Evolutionary conservation across 306 rosid species (phyloP).

Genomic region (Luffa aegyptiaca): DNA sequence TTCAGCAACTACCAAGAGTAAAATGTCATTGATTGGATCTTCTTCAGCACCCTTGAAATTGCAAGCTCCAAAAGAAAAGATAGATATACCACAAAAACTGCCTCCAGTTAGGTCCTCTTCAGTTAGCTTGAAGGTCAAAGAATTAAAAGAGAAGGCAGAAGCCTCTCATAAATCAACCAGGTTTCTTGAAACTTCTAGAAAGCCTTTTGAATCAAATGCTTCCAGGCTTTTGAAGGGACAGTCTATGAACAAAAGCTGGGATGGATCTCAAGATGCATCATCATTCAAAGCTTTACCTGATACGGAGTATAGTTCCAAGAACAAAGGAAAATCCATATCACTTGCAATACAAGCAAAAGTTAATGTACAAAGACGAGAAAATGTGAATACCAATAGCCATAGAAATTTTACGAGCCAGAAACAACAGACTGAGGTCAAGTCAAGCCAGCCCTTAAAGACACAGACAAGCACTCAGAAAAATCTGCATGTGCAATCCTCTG

Average conservation of each 20-base stretch:
- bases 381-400: constrained; percentile 40
- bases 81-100: constrained; percentile 50
- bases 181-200: constrained; percentile 43
- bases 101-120: constrained; percentile 46
- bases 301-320: constrained; percentile 31
- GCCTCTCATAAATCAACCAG: constrained; percentile 37
- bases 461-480: constrained; percentile 38
- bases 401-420: constrained; percentile 41
- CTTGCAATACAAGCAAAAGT: constrained; percentile 98
- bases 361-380: constrained; percentile 87
- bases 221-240: constrained; percentile 74
- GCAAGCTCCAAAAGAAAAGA: constrained; percentile 65
- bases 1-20: constrained; percentile 38
- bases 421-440: constrained; percentile 48
- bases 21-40: constrained; percentile 38
- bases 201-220: constrained; percentile 61
- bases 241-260: constrained; percentile 81
- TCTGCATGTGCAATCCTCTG: constrained; percentile 39
- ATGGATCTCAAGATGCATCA: constrained; percentile 56
- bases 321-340: constrained; percentile 68
- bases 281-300: constrained; percentile 32
- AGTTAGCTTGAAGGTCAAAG: constrained; percentile 36
- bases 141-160: constrained; percentile 49
- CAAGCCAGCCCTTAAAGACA: constrained; percentile 36
- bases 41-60: constrained; percentile 61